Base-by-base conservation (phyloP, 495 filamentous ascomycete genomes). In the Cercophora newfieldiana region DNA sequence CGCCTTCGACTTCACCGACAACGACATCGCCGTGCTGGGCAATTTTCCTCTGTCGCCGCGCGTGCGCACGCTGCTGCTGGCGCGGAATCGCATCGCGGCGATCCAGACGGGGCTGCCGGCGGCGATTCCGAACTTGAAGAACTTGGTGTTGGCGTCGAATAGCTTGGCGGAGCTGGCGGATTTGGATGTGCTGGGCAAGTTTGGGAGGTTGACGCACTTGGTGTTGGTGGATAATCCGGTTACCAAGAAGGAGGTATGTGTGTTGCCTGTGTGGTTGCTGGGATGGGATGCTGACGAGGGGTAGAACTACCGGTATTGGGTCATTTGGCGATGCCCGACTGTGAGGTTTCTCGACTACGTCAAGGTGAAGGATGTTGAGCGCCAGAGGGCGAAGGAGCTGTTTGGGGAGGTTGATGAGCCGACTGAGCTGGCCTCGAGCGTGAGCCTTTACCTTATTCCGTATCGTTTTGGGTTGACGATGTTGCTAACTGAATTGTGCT, bases 1-100 rank as follows among this genome's bases (percentile, higher is more conserved):
- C 82, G 86, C 89, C 55, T 96, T 99, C 80, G 95, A 99, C 78
- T 88, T 99, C 72, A 97, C 96, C 72, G 95, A 99, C 81, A 99
- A 99, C 78, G 93, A 98, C 78, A 92, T 99, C 74, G 87, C 90
- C 59, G 80, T 88, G 33, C 85, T 99, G 59, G 87, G 87, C 61
- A 98, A 97, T 81, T 96, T 99, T 80, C 95, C 95, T n/a, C 86
- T 95, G 61, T 93, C 90, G 48, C 94, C 92, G 44, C 90, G 96
- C 53, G 81, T 98, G 65, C 87, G 83, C 55, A 94, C 91, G 8
- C 89, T 99, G 28, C 87, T 98, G 26, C 85, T 97, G 24, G 93
- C 94, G 50, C 88, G 93, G 60, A 99, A 99, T 77, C 87, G 96
- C 54, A 83, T 97, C 75, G 80, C 88, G 37, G 85, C 83, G 65